A percentile compares a stretch with the other conserved stretches of the same genome.
Conservation (phyloP, 208 protist species). For the Leishmania major region DNA sequence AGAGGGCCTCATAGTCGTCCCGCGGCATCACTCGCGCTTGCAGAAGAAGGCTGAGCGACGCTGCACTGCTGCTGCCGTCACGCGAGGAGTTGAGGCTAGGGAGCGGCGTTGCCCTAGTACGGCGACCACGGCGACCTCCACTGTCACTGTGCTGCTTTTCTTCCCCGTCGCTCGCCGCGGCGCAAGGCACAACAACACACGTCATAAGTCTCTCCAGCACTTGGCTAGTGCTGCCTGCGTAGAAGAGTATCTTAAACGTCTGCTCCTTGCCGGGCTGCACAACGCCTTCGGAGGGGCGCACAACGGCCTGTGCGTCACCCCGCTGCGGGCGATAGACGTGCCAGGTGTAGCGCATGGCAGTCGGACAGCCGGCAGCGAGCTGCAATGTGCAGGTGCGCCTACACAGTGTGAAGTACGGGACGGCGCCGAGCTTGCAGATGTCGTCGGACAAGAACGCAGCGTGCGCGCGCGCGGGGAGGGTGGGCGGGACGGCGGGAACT, state of each 20-base stretch:
- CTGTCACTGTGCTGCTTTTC: constrained; percentile 9
- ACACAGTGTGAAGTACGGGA: constrained; percentile 85
- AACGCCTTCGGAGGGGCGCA: constrained; percentile 54
- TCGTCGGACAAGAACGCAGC: constrained; percentile 73
- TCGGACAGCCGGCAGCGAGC: constrained; percentile 15
- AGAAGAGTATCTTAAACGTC: constrained; percentile 58
- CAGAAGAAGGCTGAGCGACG: constrained; percentile 68
- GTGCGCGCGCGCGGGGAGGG: constrained; percentile 22
- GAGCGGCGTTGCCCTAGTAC: constrained; percentile 1
- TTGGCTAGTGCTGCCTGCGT: constrained; percentile 83
- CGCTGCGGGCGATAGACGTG: constrained; percentile 36
- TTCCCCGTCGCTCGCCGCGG: constrained; percentile 16
- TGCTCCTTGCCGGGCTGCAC: constrained; percentile 54
- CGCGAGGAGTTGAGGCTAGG: neutral
- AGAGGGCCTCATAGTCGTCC: constrained; percentile 66
- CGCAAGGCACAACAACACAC: constrained; percentile 61
- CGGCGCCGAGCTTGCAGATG: constrained; percentile 66
- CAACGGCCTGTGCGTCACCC: constrained; percentile 56
- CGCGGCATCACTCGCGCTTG: constrained; percentile 80
- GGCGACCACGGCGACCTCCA: neutral
- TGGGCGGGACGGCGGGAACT: constrained; percentile 40
- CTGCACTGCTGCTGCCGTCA: neutral
- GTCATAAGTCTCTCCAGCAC: constrained; percentile 64
- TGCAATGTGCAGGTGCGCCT: constrained; percentile 68
- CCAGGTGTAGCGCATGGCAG: constrained; percentile 26